Evolutionary conservation across 108 stramenopile genomes (phyloP).

Genomic region (Nitzschia sp.): DNA sequence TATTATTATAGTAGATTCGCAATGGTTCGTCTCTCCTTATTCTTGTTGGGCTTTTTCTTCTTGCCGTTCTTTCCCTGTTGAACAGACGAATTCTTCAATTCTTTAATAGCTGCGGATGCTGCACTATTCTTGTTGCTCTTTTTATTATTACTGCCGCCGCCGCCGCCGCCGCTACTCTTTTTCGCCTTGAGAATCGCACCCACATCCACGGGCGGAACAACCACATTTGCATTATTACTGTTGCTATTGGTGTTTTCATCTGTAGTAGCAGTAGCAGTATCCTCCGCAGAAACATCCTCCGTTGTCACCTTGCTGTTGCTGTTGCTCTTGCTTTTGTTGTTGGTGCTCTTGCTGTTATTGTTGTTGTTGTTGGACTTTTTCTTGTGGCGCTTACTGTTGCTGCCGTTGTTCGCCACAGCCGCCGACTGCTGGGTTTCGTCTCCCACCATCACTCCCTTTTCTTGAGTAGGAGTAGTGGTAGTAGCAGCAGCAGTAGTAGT

Average conservation of each 20-base stretch:
- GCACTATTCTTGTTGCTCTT: not conserved
- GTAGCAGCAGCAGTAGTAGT: not conserved
- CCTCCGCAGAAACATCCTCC: not conserved
- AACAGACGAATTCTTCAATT: not conserved
- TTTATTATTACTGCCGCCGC: not conserved
- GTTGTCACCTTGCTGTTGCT: not conserved
- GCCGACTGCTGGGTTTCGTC: not conserved
- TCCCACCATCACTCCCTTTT: not conserved
- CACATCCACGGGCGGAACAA: not conserved
- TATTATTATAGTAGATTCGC: too few species aligned
- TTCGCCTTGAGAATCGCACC: slow-evolving; percentile 13
- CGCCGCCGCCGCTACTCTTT: not conserved
- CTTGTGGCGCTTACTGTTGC: not conserved
- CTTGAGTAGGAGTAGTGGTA: not conserved
- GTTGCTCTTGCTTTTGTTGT: not conserved
- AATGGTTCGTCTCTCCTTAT: too few species aligned
- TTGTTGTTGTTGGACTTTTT: too few species aligned
- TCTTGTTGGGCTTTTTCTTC: not conserved
- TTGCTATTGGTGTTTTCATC: not conserved
- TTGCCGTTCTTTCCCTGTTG: not conserved
- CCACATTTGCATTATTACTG: not conserved
- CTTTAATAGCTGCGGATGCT: slow-evolving; percentile 8
- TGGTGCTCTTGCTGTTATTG: not conserved
- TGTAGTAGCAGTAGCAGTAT: not conserved
- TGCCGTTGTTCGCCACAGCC: too few species aligned